These are phyloP conservation scores for Rhododendron williamsianum DNA, from an alignment of 148 eudicot genomes.

Conservation along the genomic window DNA sequence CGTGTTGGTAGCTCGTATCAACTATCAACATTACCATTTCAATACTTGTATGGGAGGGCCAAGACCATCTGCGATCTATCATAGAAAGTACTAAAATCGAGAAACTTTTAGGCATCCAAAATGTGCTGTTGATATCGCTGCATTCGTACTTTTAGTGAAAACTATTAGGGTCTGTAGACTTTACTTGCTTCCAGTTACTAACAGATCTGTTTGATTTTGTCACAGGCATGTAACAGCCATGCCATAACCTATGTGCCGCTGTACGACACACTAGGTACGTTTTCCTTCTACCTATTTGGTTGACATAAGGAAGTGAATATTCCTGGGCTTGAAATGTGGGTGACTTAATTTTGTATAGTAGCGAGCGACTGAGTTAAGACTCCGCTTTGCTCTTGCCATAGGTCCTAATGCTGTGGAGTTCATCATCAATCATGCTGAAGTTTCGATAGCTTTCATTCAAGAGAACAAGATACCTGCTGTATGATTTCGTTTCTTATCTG, in stretches of 20 bases:
- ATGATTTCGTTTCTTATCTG: constrained; percentile 10
- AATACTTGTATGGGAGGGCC: not conserved
- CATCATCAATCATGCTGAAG: constrained; percentile 91
- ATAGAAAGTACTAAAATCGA: not conserved
- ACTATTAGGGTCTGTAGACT: not conserved
- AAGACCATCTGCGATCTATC: not conserved
- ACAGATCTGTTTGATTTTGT: constrained; percentile 1
- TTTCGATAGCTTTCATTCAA: constrained; percentile 78
- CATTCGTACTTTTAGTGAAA: not conserved
- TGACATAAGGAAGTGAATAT: not conserved
- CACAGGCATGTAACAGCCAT: constrained; percentile 91
- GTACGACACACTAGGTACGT: constrained; percentile 87
- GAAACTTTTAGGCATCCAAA: not conserved
- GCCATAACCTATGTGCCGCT: constrained; percentile 77
- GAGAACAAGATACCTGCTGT: constrained; percentile 78
- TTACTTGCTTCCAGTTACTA: not conserved
- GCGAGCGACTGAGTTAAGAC: not conserved
- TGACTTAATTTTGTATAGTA: not conserved
- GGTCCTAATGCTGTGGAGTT: constrained; percentile 94
- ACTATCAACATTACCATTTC: not conserved
- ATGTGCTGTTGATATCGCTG: not conserved
- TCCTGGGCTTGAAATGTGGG: not conserved
- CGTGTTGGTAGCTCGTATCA: not conserved
- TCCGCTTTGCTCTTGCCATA: constrained; percentile 14
- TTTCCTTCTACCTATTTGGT: not conserved